A percentile compares a stretch with the other conserved stretches of the same genome.
These are phyloP conservation scores for Fusarium mexicanum DNA, from an alignment of 2,329 filamentous ascomycete species.

Conservation along the genomic window DNA sequence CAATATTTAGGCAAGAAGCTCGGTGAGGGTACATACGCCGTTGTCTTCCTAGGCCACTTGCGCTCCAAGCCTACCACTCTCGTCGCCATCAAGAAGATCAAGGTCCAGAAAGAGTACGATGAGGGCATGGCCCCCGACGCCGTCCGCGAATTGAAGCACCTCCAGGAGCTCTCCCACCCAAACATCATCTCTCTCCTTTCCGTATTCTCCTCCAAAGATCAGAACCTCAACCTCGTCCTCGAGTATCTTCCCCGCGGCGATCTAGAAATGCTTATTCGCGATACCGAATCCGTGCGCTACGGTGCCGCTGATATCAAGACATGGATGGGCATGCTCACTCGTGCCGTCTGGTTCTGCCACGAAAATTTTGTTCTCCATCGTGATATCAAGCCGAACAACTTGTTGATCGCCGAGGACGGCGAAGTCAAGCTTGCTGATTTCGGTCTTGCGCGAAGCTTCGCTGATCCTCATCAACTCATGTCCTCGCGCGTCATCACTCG, in stretches of 20 bases:
- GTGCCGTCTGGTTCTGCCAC: conserved; percentile 96
- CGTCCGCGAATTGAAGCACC: conserved; percentile 92
- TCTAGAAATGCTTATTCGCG: conserved; percentile 92
- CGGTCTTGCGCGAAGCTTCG: conserved; percentile 88
- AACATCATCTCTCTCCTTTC: conserved; percentile 94
- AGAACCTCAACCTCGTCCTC: conserved; percentile 95
- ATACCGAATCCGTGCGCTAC: conserved; percentile 81
- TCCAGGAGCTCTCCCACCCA: conserved; percentile 92
- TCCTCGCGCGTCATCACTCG: conserved; percentile 94
- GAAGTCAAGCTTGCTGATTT: conserved; percentile 98
- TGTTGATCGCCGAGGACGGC: conserved; percentile 91
- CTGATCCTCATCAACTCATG: conserved; percentile 89
- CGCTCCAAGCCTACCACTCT: conserved; percentile 75
- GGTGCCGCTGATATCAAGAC: conserved; percentile 92
- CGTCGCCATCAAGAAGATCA: conserved; percentile 95
- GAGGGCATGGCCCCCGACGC: conserved; percentile 95
- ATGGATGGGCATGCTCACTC: conserved; percentile 97
- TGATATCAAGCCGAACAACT: conserved; percentile 99
- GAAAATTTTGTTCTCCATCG: conserved; percentile 93
- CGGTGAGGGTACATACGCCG: conserved; percentile 95
- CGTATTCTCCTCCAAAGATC: conserved; percentile 95
- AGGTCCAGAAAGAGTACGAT: conserved; percentile 83
- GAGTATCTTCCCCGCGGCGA: conserved; percentile 95
- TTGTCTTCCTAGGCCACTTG: conserved; percentile 90
- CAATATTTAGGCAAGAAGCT: conserved; percentile 78